These are phyloP conservation scores for Phytopythium boreale DNA, from an alignment of 352 stramenopile genomes.

Conservation along the genomic window DNA sequence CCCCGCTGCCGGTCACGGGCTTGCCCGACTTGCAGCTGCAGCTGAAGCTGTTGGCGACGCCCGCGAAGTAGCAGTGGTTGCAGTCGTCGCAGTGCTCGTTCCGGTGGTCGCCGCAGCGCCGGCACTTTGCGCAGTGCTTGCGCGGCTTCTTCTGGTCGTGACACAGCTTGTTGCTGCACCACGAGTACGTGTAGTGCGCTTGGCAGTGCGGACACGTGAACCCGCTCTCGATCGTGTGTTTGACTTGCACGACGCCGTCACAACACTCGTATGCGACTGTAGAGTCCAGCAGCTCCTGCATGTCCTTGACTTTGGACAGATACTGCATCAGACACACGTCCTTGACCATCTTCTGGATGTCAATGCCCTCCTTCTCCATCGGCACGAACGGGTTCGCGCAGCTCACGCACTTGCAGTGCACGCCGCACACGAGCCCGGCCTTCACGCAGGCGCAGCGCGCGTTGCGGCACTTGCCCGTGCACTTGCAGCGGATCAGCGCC, in stretches of 20 bases:
- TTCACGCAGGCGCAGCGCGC: conserved; percentile 81
- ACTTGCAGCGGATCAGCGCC: conserved; percentile 59
- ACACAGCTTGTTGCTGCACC: conserved; percentile 75
- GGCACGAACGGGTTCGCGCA: conserved; percentile 80
- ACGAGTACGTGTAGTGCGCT: conserved; percentile 74
- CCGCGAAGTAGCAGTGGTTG: conserved; percentile 85
- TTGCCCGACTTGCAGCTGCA: conserved; percentile 62
- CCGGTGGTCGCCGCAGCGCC: conserved; percentile 71
- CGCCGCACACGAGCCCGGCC: conserved; percentile 69
- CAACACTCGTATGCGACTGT: conserved; percentile 66
- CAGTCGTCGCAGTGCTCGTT: conserved; percentile 82
- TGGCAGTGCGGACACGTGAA: conserved; percentile 58
- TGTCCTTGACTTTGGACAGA: conserved; percentile 81
- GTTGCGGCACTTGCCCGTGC: conserved; percentile 82
- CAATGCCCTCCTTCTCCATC: conserved; percentile 66
- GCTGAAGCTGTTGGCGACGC: conserved; percentile 80
- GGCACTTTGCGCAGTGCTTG: conserved; percentile 78
- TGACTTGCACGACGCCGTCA: conserved; percentile 56
- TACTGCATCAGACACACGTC: conserved; percentile 84
- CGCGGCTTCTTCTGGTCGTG: conserved; percentile 75
- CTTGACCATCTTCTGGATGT: conserved; percentile 59
- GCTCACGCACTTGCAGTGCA: conserved; percentile 74
- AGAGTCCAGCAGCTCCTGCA: conserved; percentile 78
- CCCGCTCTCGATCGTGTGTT: conserved; percentile 56
- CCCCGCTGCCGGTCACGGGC: conserved; percentile 18